Evolutionary conservation across 2,329 filamentous ascomycete species (phyloP).

Genomic region (Neospermospora avenae): DNA sequence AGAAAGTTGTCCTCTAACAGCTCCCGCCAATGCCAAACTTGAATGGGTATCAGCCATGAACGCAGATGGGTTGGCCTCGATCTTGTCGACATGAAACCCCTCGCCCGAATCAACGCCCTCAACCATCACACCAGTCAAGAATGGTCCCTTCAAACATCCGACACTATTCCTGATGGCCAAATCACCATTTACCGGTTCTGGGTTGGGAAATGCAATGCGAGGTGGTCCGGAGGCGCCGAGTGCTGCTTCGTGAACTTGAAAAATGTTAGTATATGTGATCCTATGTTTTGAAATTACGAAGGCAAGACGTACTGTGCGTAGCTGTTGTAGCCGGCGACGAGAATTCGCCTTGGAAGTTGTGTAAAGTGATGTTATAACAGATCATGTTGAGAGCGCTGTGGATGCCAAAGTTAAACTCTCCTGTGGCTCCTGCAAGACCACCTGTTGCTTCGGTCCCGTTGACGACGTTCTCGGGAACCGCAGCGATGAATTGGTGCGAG

Average conservation of each 20-base stretch:
- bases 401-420: slow-evolving; percentile 10
- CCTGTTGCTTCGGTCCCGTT: slow-evolving; percentile 4
- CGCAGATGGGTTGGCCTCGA: slow-evolving; percentile 8
- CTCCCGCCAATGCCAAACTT: slow-evolving; percentile 4
- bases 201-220: slow-evolving; percentile 12
- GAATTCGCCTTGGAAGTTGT: slow-evolving; percentile 10
- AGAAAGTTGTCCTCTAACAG: slow-evolving; percentile 8
- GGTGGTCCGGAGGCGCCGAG: slow-evolving; percentile 3
- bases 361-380: slow-evolving; percentile 12
- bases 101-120: slow-evolving; percentile 6
- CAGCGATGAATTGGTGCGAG: slow-evolving; percentile 1
- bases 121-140: slow-evolving; percentile 8
- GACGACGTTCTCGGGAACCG: not conserved
- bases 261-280: no score
- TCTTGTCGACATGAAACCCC: slow-evolving; percentile 5
- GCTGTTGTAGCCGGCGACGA: slow-evolving; percentile 9
- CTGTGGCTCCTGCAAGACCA: slow-evolving; percentile 4
- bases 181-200: slow-evolving; percentile 3
- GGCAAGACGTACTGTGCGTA: slow-evolving; percentile 1
- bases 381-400: slow-evolving; percentile 8
- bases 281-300: no score
- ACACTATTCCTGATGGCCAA: not conserved
- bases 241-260: slow-evolving; percentile 7
- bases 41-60: slow-evolving; percentile 13
- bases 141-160: slow-evolving; percentile 12